Base-by-base conservation (phyloP, 139 green algal genomes). In the Choricystis sp. region DNA sequence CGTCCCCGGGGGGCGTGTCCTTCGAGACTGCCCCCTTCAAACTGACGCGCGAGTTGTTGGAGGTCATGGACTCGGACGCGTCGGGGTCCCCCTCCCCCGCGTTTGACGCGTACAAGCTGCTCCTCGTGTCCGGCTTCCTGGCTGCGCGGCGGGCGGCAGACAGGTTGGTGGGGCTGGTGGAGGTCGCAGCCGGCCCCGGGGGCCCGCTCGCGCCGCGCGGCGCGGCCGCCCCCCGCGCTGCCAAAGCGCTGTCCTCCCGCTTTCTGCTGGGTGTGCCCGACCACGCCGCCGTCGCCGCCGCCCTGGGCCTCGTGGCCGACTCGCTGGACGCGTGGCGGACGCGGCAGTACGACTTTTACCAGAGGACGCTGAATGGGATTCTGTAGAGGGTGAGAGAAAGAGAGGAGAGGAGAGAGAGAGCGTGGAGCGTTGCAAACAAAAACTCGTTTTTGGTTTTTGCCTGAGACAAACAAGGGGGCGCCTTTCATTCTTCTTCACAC, bases 281-380 rank as follows among this genome's bases (percentile, higher is more conserved):
- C 27, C 59, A 68, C 26, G 57, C 72, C 65, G 83, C 82, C 64
- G 82, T 96, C 31, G 80, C 94, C 66, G 73, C 88, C 29, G 87
- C 96, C 59, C 67, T 98, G 31, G 71, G 70, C 9, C 70, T 98
- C 40, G 98, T 98, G 59, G 77, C 59, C 23, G 86, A 91, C 58
- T 88, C 72, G 62, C 64, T 96, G 61, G 93, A 99, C 72, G 83
- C 91, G 0, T 99, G 92, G 91, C 75, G 89, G 49, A 97, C 93
- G 2, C 76, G 93, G 27, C 91, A 98, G 74, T 98, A 98, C 69
- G 92, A 99, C 76, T 95, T 94, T 72, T 98, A 98, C 79, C 92
- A 98, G 79, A 72, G 88, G 1, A 83, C 97, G 19, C 73, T 97
- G 4, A 97, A 97, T 72, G 89, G 88, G 52, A 95, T 97, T 61